These are phyloP conservation scores for Rosa rugosa DNA, from an alignment of 306 rosid genomes.

Conservation along the genomic window DNA sequence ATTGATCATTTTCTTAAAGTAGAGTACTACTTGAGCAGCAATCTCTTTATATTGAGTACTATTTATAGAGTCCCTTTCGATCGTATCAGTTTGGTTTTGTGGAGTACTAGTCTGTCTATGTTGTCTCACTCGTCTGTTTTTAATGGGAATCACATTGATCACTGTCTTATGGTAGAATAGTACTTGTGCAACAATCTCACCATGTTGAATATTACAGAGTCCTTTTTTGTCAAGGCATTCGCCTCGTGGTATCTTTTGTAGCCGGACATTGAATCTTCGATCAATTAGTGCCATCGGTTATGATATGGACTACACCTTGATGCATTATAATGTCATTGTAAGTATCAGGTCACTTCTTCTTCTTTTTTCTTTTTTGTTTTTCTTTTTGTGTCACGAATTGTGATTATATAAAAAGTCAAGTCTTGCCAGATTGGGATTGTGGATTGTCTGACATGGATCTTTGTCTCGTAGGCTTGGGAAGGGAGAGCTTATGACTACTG, in stretches of 20 bases:
- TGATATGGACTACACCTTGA: slow-evolving; percentile 96
- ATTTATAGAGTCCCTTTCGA: no score
- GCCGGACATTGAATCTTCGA: slow-evolving; percentile 90
- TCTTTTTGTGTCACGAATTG: neutral
- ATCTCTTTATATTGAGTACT: neutral
- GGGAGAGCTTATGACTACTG: slow-evolving; percentile 98
- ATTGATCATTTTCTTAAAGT: neutral
- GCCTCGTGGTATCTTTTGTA: slow-evolving; percentile 87
- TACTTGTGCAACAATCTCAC: slow-evolving; percentile 3
- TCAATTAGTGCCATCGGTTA: slow-evolving; percentile 98
- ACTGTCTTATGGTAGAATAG: neutral
- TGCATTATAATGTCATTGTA: slow-evolving; percentile 95
- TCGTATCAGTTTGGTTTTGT: neutral
- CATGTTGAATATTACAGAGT: slow-evolving; percentile 53
- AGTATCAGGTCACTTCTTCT: slow-evolving; percentile 16
- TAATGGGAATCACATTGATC: neutral
- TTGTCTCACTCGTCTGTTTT: neutral
- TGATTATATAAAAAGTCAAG: neutral
- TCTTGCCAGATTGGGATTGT: neutral
- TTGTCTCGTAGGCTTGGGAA: slow-evolving; percentile 85
- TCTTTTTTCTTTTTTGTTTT: neutral
- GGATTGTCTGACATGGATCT: slow-evolving; percentile 21
- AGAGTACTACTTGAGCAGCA: neutral
- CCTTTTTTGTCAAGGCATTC: slow-evolving; percentile 77
- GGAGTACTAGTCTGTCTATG: neutral